Base-by-base conservation (phyloP, 1,284 basidiomycete genomes). In the Cutaneotrichosporon sp. region DNA sequence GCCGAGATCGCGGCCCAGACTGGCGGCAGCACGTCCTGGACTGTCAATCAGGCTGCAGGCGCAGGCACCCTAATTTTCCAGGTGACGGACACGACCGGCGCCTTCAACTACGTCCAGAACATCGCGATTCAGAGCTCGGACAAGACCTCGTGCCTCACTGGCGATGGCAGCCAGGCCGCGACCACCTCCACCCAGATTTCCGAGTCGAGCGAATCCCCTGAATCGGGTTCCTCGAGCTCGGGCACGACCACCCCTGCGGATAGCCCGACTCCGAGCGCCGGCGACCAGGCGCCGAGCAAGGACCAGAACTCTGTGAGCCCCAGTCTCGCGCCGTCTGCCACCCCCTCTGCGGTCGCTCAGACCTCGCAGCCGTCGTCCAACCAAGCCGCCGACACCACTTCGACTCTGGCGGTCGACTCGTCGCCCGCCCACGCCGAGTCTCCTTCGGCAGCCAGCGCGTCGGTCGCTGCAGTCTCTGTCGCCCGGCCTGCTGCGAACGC, bases 71-170 rank as follows among this genome's bases (percentile, higher is more conserved):
- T 80, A 62, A 73, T 76, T 65, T 80, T 80, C 70, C 69, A 75
- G 63, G 66, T 80, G 9, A 76, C 70, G 16, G 79, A 79, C 62
- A 64, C 72, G 5, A 64, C 55, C 3, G 74, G 73, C 49, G 61
- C 66, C 13, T 72, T 72, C 21, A 76, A 74, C 26, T 79, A 80
- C 65, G 61, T 74, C n/a, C 78, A 80, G 66, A 76, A 75, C 60
- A 53, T 79, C n/a, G 58, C 72, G 31, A 72, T 79, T 9, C 66
- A 36, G 3, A 42, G 38, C 0, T 70, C 70, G 30, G 65, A 60
- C 34, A 75, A 78, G 63, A 57, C 57, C 31, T 71, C 67, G 36
- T 80, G 76, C 67, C 58, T 78, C 36, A 1, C 13, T 8, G 56
- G 47, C 9, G 58, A 21, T 5, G 31, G 38, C 16, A 18, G 34